Evolutionary conservation across 2,329 filamentous ascomycete genomes (phyloP).

Genomic region (Golovinomyces cichoracearum): DNA sequence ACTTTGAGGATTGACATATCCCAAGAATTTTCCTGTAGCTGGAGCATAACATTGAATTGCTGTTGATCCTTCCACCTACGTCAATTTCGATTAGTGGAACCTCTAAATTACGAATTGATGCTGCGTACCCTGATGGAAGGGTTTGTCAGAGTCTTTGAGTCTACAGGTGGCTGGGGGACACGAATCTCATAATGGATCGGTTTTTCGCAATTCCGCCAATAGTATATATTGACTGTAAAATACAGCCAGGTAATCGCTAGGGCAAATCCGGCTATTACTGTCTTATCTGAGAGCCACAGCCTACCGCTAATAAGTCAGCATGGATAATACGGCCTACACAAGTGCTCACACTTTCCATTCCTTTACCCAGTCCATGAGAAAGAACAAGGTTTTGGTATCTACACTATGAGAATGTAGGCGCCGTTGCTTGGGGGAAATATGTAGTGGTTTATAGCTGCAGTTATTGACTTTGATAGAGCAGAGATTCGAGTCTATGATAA

Average conservation of each 20-base stretch:
- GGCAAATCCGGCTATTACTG: not conserved
- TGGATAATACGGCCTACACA: not conserved
- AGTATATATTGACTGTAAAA: not conserved
- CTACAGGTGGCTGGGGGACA: not conserved
- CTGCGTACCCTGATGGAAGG: not conserved
- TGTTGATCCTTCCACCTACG: slow-evolving; percentile 32
- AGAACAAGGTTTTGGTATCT: no score
- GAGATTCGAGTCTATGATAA: no score
- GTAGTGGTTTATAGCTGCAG: no score
- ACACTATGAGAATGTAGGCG: no score
- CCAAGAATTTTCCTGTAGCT: slow-evolving; percentile 65
- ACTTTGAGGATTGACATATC: slow-evolving; percentile 51
- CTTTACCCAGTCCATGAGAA: not conserved
- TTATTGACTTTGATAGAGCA: no score
- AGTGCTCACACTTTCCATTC: not conserved
- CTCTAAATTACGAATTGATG: not conserved
- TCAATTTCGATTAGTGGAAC: not conserved
- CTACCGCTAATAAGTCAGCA: not conserved
- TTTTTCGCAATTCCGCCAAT: not conserved
- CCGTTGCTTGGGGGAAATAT: no score
- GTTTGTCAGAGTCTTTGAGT: not conserved
- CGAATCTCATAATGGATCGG: not conserved
- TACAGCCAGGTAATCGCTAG: not conserved
- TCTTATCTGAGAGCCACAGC: not conserved
- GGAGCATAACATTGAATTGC: slow-evolving; percentile 69